phyloP scores from a whole-genome alignment of 768 basidiomycete species.

The Psilocybe cubensis region DNA sequence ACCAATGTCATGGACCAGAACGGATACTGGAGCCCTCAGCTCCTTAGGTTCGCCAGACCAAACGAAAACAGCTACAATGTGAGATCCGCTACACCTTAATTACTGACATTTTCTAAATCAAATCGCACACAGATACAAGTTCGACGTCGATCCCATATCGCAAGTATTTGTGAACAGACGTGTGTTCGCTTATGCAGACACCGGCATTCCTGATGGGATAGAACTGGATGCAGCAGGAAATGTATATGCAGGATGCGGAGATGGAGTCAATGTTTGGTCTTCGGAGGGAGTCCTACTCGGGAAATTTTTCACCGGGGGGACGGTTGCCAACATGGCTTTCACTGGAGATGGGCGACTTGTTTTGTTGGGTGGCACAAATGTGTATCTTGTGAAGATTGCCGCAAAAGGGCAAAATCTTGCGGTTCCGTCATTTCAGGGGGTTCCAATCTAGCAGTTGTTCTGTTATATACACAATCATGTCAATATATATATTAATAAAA shows the following conservation, averaged over 20 bases:
- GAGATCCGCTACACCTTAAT: conserved; percentile 21
- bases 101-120: not conserved
- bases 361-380: conserved; percentile 46
- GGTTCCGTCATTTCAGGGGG: not conserved
- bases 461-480: too few species aligned
- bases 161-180: conserved; percentile 59
- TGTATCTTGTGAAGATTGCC: conserved; percentile 48
- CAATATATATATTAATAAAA: too few species aligned
- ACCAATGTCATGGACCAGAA: conserved; percentile 31
- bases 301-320: conserved; percentile 33
- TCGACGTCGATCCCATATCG: conserved; percentile 61
- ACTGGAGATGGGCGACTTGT: conserved; percentile 41
- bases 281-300: conserved; percentile 61
- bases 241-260: conserved; percentile 65
- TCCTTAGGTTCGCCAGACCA: conserved; percentile 47
- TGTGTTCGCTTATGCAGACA: conserved; percentile 66
- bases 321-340: conserved; percentile 48
- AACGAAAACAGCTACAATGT: conserved; percentile 74
- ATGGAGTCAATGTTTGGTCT: conserved; percentile 69
- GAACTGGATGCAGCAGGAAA: conserved; percentile 66
- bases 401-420: conserved; percentile 30
- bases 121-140: conserved; percentile 56
- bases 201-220: conserved; percentile 68
- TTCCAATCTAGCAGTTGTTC: too few species aligned
- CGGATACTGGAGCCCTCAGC: conserved; percentile 51